phyloP scores from a whole-genome alignment of 345 rosid species.

The Moricandia moricandioides region DNA sequence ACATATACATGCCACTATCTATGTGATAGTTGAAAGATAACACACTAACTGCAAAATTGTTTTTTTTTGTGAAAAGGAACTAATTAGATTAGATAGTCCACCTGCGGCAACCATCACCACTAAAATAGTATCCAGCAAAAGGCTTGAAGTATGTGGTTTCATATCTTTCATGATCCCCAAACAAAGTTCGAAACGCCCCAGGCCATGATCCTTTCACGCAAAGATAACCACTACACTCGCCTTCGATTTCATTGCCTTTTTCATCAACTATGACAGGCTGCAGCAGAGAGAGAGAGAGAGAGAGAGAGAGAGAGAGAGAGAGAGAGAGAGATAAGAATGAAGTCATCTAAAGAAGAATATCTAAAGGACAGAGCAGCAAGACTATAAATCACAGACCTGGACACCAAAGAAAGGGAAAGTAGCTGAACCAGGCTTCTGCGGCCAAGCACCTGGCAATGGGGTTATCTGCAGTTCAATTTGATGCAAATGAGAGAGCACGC shows the following conservation, averaged over 20 bases:
- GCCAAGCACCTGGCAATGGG: constrained; percentile 99
- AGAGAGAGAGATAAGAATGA: constrained; percentile 2
- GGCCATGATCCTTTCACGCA: constrained; percentile 96
- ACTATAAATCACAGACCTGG: constrained; percentile 55
- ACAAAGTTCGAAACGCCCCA: constrained; percentile 93
- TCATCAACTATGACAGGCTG: constrained; percentile 96
- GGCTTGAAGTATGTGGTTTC: constrained; percentile 97
- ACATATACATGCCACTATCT: background rate
- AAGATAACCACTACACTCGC: constrained; percentile 90
- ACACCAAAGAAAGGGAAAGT: constrained; percentile 99
- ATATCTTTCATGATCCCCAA: constrained; percentile 97
- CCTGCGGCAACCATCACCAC: constrained; percentile 98
- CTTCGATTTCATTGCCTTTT: constrained; percentile 92
- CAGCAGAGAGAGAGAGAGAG: constrained; percentile 4
- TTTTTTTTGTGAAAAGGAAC: background rate
- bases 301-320: background rate
- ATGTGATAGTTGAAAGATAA: background rate
- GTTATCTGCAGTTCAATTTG: constrained; percentile 60
- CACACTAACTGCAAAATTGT: constrained; percentile 9
- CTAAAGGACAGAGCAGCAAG: background rate
- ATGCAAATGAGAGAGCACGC: constrained; percentile 16
- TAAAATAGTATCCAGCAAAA: constrained; percentile 88
- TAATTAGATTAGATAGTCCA: constrained; percentile 18
- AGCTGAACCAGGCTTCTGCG: constrained; percentile 99
- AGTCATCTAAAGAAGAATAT: background rate